phyloP scores from a whole-genome alignment of 1,284 basidiomycete genomes.

The Fomitiporia mediterranea region DNA sequence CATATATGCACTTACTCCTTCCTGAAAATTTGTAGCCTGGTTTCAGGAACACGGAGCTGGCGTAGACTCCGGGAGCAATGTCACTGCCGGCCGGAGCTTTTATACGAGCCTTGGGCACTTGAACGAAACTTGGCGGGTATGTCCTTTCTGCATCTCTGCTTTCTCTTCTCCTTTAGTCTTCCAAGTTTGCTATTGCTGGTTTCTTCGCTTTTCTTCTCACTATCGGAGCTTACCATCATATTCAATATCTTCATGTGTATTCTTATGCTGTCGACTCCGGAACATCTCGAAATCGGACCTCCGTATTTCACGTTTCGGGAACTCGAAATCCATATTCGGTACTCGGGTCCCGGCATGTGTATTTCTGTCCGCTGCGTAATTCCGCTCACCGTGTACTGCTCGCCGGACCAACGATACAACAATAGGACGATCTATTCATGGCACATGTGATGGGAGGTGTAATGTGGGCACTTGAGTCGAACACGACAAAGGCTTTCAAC shows the following conservation, averaged over 20 bases:
- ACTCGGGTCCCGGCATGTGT: too few relatives aligned
- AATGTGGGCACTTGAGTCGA: slow-evolving; percentile 61
- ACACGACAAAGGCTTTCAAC: slow-evolving; percentile 54
- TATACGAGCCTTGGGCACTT: slow-evolving; percentile 78
- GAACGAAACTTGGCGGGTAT: slow-evolving; percentile 63
- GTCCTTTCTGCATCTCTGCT: slow-evolving; percentile 13
- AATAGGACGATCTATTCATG: slow-evolving; percentile 56
- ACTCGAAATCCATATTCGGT: too few relatives aligned
- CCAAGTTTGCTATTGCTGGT: too few relatives aligned
- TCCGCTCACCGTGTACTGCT: too few relatives aligned
- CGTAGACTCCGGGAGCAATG: slow-evolving; percentile 38
- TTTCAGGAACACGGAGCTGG: slow-evolving; percentile 68
- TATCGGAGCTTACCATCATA: neutral
- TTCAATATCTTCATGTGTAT: neutral
- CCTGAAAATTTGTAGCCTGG: slow-evolving; percentile 55
- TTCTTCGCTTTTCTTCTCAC: neutral
- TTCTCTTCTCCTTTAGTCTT: neutral
- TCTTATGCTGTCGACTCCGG: too few relatives aligned
- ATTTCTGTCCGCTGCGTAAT: too few relatives aligned
- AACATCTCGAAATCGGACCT: too few relatives aligned
- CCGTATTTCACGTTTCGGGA: too few relatives aligned
- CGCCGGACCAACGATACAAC: too few relatives aligned
- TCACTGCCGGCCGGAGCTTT: slow-evolving; percentile 70
- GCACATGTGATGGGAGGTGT: slow-evolving; percentile 72
- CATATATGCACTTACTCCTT: neutral